Percentiles rank a stretch among this genome's conserved stretches.
These are phyloP conservation scores for Asterochloris sp. DNA, from an alignment of 139 green algal genomes.

Conservation along the genomic window DNA sequence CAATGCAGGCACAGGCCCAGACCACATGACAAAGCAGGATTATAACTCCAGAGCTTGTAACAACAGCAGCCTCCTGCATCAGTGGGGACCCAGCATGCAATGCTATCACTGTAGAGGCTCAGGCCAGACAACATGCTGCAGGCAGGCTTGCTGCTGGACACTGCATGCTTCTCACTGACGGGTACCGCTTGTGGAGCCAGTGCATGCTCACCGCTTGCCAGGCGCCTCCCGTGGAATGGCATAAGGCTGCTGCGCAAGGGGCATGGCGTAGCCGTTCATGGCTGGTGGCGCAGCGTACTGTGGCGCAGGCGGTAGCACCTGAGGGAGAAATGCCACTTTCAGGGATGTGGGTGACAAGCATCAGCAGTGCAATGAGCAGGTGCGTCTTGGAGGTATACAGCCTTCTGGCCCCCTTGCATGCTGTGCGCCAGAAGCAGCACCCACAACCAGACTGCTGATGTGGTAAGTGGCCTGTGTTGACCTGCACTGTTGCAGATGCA, in stretches of 20 bases:
- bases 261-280: conserved; percentile 13
- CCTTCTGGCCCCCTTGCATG: neutral
- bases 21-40: neutral
- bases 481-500: neutral
- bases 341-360: neutral
- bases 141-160: too few relatives aligned
- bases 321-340: neutral
- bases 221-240: conserved; percentile 20
- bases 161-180: too few relatives aligned
- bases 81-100: neutral
- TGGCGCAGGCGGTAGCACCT: neutral
- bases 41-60: neutral
- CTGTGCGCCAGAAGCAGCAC: neutral
- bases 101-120: neutral
- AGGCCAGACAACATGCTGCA: neutral
- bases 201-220: neutral
- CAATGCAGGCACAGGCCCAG: neutral
- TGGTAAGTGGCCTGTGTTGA: neutral
- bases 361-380: too few relatives aligned
- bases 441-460: neutral
- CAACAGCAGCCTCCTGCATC: neutral
- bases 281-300: neutral
- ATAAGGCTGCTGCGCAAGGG: conserved; percentile 24
- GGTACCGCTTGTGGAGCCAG: too few relatives aligned
- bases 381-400: too few relatives aligned